Conservation (phyloP, 305 asterid genomes). For the Fraxinus nigra region DNA sequence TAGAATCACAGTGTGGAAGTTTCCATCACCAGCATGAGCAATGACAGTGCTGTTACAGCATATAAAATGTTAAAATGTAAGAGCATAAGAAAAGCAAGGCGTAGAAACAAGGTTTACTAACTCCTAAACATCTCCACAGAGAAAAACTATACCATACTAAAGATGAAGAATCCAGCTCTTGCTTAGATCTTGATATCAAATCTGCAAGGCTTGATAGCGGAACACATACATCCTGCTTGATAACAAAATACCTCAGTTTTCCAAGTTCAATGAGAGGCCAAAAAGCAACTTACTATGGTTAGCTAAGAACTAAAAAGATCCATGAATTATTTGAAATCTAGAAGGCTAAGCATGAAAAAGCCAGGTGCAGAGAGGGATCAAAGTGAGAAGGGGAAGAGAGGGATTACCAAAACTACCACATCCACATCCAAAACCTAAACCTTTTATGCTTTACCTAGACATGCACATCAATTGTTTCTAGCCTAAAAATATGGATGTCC, state of each 20-base stretch:
- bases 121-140: background rate
- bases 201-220: constrained; percentile 88
- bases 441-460: background rate
- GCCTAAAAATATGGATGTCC: background rate
- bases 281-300: background rate
- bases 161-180: constrained; percentile 74
- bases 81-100: constrained; percentile 1
- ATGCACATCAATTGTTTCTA: background rate
- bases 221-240: constrained; percentile 86
- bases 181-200: constrained; percentile 73
- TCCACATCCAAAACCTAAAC: background rate
- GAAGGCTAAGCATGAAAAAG: background rate
- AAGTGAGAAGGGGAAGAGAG: background rate
- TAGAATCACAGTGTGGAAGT: constrained; percentile 79
- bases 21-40: constrained; percentile 99
- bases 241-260: background rate
- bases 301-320: background rate
- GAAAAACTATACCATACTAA: constrained; percentile 61
- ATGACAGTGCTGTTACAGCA: constrained; percentile 66
- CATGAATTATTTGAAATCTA: background rate
- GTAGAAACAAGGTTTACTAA: background rate
- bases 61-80: constrained; percentile 7
- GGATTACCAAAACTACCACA: background rate
- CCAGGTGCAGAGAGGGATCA: background rate
- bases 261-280: constrained; percentile 1